Conservation (phyloP, 768 basidiomycete species). For the Boletus sensibilis region DNA sequence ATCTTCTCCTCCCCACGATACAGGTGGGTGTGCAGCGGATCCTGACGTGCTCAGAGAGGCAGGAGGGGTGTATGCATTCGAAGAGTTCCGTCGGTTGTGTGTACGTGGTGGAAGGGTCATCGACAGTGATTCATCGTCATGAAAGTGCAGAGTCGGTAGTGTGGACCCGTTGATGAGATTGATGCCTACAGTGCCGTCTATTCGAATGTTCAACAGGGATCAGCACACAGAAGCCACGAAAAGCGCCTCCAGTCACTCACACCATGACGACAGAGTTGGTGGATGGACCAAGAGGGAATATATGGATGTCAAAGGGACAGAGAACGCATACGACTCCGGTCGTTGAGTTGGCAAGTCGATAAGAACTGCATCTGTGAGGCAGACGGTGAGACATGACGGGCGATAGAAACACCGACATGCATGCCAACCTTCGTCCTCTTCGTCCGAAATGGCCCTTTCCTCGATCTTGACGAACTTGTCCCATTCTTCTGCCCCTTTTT, state of each 20-base stretch:
- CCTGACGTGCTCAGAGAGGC: constrained; percentile 47
- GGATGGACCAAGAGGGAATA: constrained; percentile 87
- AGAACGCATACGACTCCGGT: constrained; percentile 92
- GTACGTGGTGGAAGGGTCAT: constrained; percentile 48
- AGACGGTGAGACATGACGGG: constrained; percentile 6
- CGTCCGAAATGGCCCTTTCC: constrained; percentile 53
- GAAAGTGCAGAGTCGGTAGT: constrained; percentile 89
- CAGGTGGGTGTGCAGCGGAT: constrained; percentile 40
- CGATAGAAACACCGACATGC: not conserved
- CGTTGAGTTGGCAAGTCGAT: constrained; percentile 81
- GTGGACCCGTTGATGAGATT: constrained; percentile 86
- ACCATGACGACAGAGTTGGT: constrained; percentile 83
- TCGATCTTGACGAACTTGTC: constrained; percentile 89
- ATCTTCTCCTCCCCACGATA: constrained; percentile 87
- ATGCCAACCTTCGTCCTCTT: constrained; percentile 70
- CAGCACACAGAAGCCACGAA: not conserved
- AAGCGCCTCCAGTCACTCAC: constrained; percentile 41
- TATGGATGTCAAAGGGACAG: constrained; percentile 85
- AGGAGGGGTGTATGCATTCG: constrained; percentile 63
- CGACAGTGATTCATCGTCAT: constrained; percentile 93
- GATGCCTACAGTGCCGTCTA: constrained; percentile 86
- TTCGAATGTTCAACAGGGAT: not conserved
- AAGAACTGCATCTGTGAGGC: constrained; percentile 67
- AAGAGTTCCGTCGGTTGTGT: constrained; percentile 36
- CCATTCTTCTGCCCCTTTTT: constrained; percentile 82